These are phyloP conservation scores for Leishmania arabica DNA, from an alignment of 208 protist species.

Conservation along the genomic window DNA sequence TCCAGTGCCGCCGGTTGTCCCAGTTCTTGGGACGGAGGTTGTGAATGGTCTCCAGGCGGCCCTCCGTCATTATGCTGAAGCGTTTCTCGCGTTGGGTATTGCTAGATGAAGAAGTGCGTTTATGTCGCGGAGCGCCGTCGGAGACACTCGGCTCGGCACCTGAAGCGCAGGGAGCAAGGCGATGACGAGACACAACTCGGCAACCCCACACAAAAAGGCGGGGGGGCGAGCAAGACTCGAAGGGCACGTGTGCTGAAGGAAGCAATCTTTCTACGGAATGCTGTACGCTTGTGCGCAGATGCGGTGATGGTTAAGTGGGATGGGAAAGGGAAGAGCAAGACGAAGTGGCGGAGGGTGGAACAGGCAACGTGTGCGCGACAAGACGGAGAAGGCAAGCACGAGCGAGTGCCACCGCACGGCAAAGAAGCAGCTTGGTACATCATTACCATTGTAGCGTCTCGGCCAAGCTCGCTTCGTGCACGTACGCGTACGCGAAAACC, in stretches of 20 bases:
- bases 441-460: background rate
- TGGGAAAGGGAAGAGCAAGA: conserved; percentile 1
- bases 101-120: background rate
- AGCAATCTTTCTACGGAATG: background rate
- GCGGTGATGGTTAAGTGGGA: background rate
- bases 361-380: conserved; percentile 6
- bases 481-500: background rate
- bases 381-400: background rate
- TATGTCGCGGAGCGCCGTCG: background rate
- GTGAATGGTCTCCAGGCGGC: conserved; percentile 87
- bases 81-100: background rate
- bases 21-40: conserved; percentile 92
- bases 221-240: background rate
- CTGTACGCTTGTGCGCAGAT: background rate
- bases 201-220: background rate
- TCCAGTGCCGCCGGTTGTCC: conserved; percentile 90
- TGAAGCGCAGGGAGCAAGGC: background rate
- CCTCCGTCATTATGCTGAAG: conserved; percentile 88
- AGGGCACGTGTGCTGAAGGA: background rate
- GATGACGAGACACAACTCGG: background rate
- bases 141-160: background rate
- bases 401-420: background rate
- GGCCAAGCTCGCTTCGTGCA: background rate
- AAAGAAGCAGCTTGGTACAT: background rate
- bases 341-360: background rate